phyloP scores from a whole-genome alignment of 495 filamentous ascomycete genomes.

The Neurospora sp. region DNA sequence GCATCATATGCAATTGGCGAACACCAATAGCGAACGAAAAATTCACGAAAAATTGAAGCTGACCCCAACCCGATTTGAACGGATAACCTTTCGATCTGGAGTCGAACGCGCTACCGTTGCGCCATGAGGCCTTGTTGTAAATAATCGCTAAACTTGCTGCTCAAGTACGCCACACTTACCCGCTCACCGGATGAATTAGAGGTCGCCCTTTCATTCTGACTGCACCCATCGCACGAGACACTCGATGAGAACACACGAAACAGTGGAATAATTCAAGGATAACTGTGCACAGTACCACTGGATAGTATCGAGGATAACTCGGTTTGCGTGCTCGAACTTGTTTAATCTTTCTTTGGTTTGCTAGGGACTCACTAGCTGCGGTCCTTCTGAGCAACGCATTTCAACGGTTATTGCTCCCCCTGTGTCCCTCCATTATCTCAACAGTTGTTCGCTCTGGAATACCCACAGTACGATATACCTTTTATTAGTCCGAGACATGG shows the following conservation, averaged over 20 bases:
- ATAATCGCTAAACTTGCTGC: accelerated
- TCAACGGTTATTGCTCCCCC: neutral
- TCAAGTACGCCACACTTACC: accelerated
- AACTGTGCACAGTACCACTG: neutral
- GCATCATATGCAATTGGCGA: neutral
- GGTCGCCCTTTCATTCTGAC: neutral
- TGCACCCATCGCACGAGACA: neutral
- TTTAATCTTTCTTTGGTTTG: neutral
- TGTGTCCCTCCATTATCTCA: neutral
- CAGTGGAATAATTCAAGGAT: neutral
- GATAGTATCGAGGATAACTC: neutral
- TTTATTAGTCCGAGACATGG: neutral
- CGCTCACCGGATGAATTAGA: neutral
- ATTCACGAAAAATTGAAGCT: neutral
- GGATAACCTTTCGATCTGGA: neutral
- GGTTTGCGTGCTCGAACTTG: neutral
- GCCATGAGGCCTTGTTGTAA: neutral
- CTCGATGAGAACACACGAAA: neutral
- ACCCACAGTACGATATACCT: neutral
- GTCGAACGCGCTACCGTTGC: neutral
- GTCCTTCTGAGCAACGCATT: neutral
- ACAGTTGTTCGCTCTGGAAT: neutral
- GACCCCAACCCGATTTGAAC: neutral
- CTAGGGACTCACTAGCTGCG: neutral
- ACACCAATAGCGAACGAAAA: neutral